Evolutionary conservation across 306 rosid genomes (phyloP).

Genomic region (Quercus bicolor): DNA sequence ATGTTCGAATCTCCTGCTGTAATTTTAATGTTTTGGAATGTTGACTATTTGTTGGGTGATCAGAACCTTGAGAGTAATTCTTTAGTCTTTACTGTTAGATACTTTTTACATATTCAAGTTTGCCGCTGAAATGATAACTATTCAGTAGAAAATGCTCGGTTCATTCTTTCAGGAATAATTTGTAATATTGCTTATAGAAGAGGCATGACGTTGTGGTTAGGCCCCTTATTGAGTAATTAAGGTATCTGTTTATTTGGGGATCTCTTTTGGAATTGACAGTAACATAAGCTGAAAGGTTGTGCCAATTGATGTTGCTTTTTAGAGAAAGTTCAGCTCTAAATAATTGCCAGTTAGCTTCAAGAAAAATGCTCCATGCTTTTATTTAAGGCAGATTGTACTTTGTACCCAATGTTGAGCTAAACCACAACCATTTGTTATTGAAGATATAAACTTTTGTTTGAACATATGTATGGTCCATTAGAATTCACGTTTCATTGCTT

Average conservation of each 20-base stretch:
- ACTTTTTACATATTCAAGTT: neutral
- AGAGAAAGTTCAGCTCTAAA: neutral
- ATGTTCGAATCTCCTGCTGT: slow-evolving; percentile 16
- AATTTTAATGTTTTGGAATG: neutral
- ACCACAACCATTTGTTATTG: neutral
- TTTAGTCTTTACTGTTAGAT: neutral
- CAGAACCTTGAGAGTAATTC: neutral
- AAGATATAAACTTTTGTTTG: too few relatives aligned
- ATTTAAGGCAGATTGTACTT: too few relatives aligned
- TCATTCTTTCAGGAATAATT: neutral
- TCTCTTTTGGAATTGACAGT: neutral
- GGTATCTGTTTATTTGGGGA: neutral
- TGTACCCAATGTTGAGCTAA: neutral
- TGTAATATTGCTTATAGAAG: neutral
- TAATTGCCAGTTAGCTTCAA: neutral
- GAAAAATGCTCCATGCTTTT: neutral
- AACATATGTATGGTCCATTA: too few relatives aligned
- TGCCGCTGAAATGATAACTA: neutral
- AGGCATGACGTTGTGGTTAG: neutral
- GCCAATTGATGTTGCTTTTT: neutral
- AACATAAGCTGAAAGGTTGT: neutral
- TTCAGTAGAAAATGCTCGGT: neutral
- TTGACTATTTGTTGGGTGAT: neutral
- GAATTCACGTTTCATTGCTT: too few relatives aligned
- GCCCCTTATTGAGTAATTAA: neutral